These are phyloP conservation scores for Elongisporangium anandrum DNA, from an alignment of 352 stramenopile species.

Conservation along the genomic window DNA sequence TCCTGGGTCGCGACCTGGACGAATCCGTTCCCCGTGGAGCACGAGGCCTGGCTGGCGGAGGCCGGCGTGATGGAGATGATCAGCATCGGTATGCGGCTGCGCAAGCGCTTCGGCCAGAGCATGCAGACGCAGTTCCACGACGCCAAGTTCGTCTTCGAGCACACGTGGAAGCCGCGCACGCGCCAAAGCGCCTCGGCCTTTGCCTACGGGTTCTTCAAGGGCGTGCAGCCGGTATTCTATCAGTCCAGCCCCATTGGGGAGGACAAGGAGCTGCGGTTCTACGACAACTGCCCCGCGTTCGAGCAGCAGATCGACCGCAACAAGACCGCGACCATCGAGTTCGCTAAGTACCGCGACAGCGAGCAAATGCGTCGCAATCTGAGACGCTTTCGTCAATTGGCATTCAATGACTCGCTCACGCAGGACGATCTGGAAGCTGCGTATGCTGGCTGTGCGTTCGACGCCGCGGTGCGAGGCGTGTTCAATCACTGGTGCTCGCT, in stretches of 20 bases:
- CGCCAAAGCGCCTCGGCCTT: constrained; percentile 74
- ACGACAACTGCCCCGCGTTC: constrained; percentile 76
- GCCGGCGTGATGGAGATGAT: constrained; percentile 59
- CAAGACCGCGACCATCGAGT: constrained; percentile 48
- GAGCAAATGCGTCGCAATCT: constrained; percentile 52
- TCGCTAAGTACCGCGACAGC: constrained; percentile 45
- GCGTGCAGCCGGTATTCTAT: constrained; percentile 55
- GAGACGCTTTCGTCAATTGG: constrained; percentile 30
- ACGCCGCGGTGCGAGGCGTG: constrained; percentile 46
- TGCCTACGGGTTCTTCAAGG: constrained; percentile 67
- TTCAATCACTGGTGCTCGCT: constrained; percentile 65
- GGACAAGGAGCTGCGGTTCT: constrained; percentile 74
- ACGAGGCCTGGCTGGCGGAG: constrained; percentile 46
- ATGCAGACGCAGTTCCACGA: constrained; percentile 22
- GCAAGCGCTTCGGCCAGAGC: constrained; percentile 29
- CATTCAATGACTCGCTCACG: constrained; percentile 10
- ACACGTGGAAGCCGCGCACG: constrained; percentile 83
- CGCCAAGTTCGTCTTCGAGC: constrained; percentile 52
- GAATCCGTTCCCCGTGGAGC: constrained; percentile 39
- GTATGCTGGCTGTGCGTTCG: constrained; percentile 79
- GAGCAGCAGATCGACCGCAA: constrained; percentile 56
- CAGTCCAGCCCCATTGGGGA: constrained; percentile 36
- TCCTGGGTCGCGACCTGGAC: constrained; percentile 43
- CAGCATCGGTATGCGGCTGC: constrained; percentile 47
- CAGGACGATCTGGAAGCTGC: constrained; percentile 73